Conservation (phyloP, 495 filamentous ascomycete species). For the Penicillium angulare region DNA sequence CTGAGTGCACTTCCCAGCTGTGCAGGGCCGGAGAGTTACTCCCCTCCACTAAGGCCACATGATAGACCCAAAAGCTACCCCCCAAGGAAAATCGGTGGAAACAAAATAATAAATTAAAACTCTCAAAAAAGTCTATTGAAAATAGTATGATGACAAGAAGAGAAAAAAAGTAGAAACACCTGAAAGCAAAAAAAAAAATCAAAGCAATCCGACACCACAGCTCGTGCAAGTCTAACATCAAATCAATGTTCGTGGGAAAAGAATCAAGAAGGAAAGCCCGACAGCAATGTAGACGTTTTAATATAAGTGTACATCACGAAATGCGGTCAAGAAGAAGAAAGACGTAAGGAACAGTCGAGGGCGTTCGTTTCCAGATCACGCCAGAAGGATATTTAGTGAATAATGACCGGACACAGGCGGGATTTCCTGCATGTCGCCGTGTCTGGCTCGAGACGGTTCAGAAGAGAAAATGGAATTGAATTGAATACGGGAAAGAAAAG, state of each 20-base stretch:
- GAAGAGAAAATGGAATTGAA: conserved; percentile 1
- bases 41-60: too few relatives aligned
- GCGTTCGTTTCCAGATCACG: conserved; percentile 11
- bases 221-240: conserved; percentile 31
- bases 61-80: too few relatives aligned
- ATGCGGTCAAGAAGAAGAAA: conserved; percentile 16
- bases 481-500: neutral
- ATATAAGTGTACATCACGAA: conserved; percentile 18
- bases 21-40: neutral
- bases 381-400: conserved; percentile 5
- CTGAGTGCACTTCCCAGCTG: neutral
- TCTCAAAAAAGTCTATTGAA: conserved; percentile 24
- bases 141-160: conserved; percentile 29
- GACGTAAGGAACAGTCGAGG: conserved; percentile 2
- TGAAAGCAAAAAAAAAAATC: conserved; percentile 4
- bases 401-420: conserved; percentile 22
- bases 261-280: conserved; percentile 16
- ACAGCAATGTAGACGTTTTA: conserved; percentile 16
- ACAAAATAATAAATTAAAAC: neutral
- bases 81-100: neutral
- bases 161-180: conserved; percentile 4
- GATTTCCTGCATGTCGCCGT: conserved; percentile 41
- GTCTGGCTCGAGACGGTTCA: conserved; percentile 11
- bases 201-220: conserved; percentile 30
- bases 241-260: conserved; percentile 27